Base-by-base conservation (phyloP, 2,329 filamentous ascomycete genomes). In the Rutstroemia sp. region DNA sequence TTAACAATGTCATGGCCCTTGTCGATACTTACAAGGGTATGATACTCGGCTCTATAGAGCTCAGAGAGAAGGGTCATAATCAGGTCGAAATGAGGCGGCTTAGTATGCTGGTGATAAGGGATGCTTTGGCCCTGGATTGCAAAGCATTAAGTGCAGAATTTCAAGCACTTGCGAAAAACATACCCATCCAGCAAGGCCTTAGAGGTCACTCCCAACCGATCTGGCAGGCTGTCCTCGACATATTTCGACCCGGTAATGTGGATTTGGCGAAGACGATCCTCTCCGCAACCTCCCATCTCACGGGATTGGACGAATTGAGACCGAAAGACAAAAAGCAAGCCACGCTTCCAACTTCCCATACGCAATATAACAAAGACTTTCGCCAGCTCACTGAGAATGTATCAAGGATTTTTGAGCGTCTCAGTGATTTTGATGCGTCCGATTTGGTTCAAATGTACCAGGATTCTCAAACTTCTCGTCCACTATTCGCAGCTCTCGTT, bases 331-430 rank as follows among this genome's bases (percentile, higher is more conserved):
- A 67, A 58, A 63, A 66, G 55, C 57, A 61, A 60, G 51, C 61
- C 56, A 49, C 78, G 5, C 79, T 64, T 65, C 79, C 65, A 63
- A 77, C 72, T 72, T 83, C 72, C 57, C 86, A 86, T 64, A 75
- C 77, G n/a, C 77, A 82, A 27, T 97, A 95, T 76, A 97, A 97
- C 67, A 73, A 78, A 48, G 83, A 86, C 23, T 86, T 92, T 57
- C 75, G 76, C 23, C 75, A 81, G 56, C 72, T 87, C 2, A 82
- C 80, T 45, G 75, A 78, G 52, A 77, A 82, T 34, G 81, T 96
- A 23, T 84, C 85, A 17, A 81, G 82, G 58, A 82, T 96, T 48
- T 79, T 97, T 42, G 87, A 91, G 61, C 81, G 87, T 10, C 74
- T 99, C 45, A 86, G 86, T 38, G 87, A 92, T 59, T 92, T 96